Evolutionary conservation across 345 rosid species (phyloP), one percentile per base, ranked within the genome.

Genomic region (Sonneratia alba): DNA sequence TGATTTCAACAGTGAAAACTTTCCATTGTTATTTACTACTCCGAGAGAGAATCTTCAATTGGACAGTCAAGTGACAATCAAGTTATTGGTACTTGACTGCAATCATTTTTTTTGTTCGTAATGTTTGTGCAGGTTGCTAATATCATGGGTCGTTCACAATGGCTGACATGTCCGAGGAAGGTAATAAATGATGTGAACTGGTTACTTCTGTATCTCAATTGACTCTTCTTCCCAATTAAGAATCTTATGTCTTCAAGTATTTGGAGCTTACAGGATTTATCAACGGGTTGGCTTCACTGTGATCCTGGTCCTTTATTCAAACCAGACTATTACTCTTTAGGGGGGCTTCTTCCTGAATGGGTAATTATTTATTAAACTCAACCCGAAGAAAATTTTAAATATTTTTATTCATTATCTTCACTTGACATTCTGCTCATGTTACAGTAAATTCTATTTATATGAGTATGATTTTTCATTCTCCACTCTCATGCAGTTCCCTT

Each of bases 121-220:
- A 3, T 62, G 70, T 45, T 76, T 69, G 77, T 86, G 86, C 91
- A 95, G 99, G 91, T 95, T 27, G 97, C 99, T 36, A 90, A 90
- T 79, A 56, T 90, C 48, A 70, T 95, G 91, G 97, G 99, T 22
- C 96, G 89, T 80, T 92, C 80, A 74, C 89, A 85, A 78, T 95
- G 99, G 99, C 80, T 86, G 68, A 95, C 99, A 71, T 95, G 99
- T 86, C 97, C 97, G 15, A 76, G 99, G 71, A 90, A 90, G 95
- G 99, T 90, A 85, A 77, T 79, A 75, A 51, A 27, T 72, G 70
- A 67, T 69, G 53, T 19, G 21, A 13, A n/a, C 10, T 18, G 12
- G 40, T 73, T 75, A 21, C 72, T 67, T 81, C 45, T 75, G 18
- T 62, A 27, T 27, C 4, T 61, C 2, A 9, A 13, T 14, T 4